Percentiles rank a stretch among this genome's conserved stretches.
phyloP scores from a whole-genome alignment of 345 rosid genomes.

The Erucastrum elatum region DNA sequence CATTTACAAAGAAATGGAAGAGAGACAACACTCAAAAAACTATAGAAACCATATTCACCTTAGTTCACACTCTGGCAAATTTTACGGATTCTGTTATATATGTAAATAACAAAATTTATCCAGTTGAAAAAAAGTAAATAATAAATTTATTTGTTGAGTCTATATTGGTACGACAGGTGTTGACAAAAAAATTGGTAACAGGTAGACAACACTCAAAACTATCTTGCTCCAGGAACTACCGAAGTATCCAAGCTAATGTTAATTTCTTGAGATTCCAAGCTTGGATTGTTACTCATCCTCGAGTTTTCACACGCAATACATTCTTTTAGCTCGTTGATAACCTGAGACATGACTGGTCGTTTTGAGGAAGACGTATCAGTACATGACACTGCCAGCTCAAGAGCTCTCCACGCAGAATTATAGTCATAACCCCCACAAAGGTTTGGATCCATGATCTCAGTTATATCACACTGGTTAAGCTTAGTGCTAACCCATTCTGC shows the following conservation, averaged over 20 bases:
- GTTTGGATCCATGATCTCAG: constrained; percentile 25
- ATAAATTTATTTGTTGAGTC: too few relatives aligned
- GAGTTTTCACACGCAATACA: constrained; percentile 20
- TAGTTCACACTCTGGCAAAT: too few relatives aligned
- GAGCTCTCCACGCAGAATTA: constrained; percentile 30
- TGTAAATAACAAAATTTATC: too few relatives aligned
- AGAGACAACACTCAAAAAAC: too few relatives aligned
- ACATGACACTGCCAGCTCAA: constrained; percentile 33
- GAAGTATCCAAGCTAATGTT: not conserved
- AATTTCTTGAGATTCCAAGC: not conserved
- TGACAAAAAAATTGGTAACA: too few relatives aligned
- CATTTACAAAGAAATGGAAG: too few relatives aligned
- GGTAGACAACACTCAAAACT: not conserved
- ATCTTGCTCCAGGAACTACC: constrained; percentile 12
- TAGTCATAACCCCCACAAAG: not conserved
- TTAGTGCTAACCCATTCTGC: constrained; percentile 17
- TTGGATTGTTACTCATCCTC: not conserved
- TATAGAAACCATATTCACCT: too few relatives aligned
- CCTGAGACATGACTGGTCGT: constrained; percentile 32
- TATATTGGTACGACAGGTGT: too few relatives aligned
- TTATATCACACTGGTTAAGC: constrained; percentile 6
- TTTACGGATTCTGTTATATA: not conserved
- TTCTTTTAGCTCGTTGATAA: constrained; percentile 18
- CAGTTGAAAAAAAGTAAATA: too few relatives aligned
- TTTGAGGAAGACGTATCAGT: not conserved